These are phyloP conservation scores for Clavulina sp. DNA, from an alignment of 768 basidiomycete genomes.

Conservation along the genomic window DNA sequence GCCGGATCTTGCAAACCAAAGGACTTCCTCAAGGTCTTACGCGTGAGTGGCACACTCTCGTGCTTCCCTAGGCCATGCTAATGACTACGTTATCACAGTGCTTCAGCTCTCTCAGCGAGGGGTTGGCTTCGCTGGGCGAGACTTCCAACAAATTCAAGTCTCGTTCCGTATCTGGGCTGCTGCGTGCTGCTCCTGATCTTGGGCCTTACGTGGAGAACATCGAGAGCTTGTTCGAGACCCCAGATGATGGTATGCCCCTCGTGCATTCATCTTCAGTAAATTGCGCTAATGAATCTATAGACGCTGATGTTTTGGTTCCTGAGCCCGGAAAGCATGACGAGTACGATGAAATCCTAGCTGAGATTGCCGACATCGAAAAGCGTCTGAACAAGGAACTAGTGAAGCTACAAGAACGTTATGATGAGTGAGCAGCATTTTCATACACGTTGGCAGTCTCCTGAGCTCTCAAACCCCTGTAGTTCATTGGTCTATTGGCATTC, in stretches of 20 bases:
- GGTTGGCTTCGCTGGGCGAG: constrained; percentile 43
- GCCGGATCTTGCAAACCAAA: constrained; percentile 75
- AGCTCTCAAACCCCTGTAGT: constrained; percentile 19
- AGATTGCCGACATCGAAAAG: constrained; percentile 53
- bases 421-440: constrained; percentile 22
- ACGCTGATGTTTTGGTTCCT: constrained; percentile 56
- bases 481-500: constrained; percentile 55
- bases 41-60: constrained; percentile 26
- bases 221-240: constrained; percentile 46
- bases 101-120: constrained; percentile 56
- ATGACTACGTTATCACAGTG: constrained; percentile 30
- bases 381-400: constrained; percentile 51
- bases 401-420: constrained; percentile 48
- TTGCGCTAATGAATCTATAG: constrained; percentile 18
- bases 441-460: neutral
- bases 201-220: constrained; percentile 52
- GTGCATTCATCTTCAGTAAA: neutral
- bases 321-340: constrained; percentile 68
- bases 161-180: constrained; percentile 50
- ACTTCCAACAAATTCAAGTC: constrained; percentile 60
- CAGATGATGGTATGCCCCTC: constrained; percentile 38
- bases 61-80: neutral
- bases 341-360: constrained; percentile 60
- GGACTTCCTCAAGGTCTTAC: constrained; percentile 74
- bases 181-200: constrained; percentile 72